Base-by-base conservation (phyloP, 805 yeast genomes). In the Barnettozyma populi region DNA sequence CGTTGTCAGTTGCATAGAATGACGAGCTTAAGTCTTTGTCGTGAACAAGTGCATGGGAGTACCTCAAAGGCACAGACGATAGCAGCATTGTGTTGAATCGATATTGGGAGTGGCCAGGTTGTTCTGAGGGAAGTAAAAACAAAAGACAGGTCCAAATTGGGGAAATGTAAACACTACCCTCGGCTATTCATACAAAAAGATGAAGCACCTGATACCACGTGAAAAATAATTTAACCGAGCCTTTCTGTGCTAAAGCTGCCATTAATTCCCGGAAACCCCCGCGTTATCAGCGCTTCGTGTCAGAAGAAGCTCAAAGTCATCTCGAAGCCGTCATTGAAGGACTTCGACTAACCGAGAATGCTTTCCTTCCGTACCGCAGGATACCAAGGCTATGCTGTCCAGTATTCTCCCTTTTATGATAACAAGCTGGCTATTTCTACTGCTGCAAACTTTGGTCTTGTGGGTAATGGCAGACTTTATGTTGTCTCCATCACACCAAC, bases 361-460 rank as follows among this genome's bases (percentile, higher is more conserved):
- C 73, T 88, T 18, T 71, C 82, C 3, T 89, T 73, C 63, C 72
- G 86, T 55, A 87, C 95, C 23, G 67, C 71, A 16, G 96, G 96
- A 0, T 89, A 78, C 66, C 85, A 89, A 61, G 97, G 97, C 14
- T 88, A 88, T 62, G 83, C 84, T 0, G 85, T 90, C 14, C 84
- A 84, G 58, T 94, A 92, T 69, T 89, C 97, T 0, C 97, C 98
- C 1, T 92, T 82, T 59, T 86, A 80, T 57, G 98, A 92, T 65
- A 87, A 86, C 68, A 86, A 87, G 59, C 60, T 92, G 20, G 97
- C 96, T 0, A 92, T 89, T 29, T 95, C 96, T 0, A 75, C 95
- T 0, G 84, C 96, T 1, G 89, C 97, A 24, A 94, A 92, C 68
- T 92, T 82, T 65, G 98, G 98, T 2, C 70, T 92, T 5, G 96